Evolutionary conservation across 2,329 filamentous ascomycete genomes (phyloP), one percentile per base, ranked within the genome.

Genomic region (Ascochyta koolunga): DNA sequence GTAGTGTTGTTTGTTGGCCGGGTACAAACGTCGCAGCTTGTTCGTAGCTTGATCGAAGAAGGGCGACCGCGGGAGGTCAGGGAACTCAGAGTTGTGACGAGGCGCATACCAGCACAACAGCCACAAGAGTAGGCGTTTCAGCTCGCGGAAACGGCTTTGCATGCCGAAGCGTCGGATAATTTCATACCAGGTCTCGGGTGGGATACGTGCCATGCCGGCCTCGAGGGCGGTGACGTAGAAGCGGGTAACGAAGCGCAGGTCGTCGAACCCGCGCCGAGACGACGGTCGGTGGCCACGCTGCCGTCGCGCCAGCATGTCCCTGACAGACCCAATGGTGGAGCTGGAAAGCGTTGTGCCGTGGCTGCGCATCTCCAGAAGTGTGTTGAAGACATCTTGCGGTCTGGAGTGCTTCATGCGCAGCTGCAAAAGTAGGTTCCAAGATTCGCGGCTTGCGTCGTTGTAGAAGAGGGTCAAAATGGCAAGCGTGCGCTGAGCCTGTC

Each of bases 161-260:
- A 85, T 87, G 4, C 86, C 86, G 39, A 84, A 79, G 24, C 85
- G 80, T 39, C 82, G 82, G 36, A 89, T 65, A 9, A 86, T 75
- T 64, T 88, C 84, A 40, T 74, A 70, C 86, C 86, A 89, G 15
- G 76, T 64, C 22, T 59, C 70, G 3, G 76, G 71, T 19, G 73
- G 74, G 21, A 83, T 73, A 50, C 71, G 59, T 49, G 72, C 61
- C 32, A 70, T 72, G 16, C 78, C 79, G 33, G 70, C 73, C 55
- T 78, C 71, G 44, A 84, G 75, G 36, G 83, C 73, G 40, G 74
- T 72, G 49, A 82, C 77, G 27, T 82, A 73, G 18, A 82, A 68
- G 25, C 78, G 79, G 4, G 80, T 73, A 40, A 83, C 71, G 63
- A 83, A 76, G 11, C 74, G 69, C 5, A 79, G 53, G 22, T 78